Percentiles rank a stretch among this genome's conserved stretches.
Evolutionary conservation across 2,329 filamentous ascomycete genomes (phyloP).

Genomic region (Colletotrichum somersetense): DNA sequence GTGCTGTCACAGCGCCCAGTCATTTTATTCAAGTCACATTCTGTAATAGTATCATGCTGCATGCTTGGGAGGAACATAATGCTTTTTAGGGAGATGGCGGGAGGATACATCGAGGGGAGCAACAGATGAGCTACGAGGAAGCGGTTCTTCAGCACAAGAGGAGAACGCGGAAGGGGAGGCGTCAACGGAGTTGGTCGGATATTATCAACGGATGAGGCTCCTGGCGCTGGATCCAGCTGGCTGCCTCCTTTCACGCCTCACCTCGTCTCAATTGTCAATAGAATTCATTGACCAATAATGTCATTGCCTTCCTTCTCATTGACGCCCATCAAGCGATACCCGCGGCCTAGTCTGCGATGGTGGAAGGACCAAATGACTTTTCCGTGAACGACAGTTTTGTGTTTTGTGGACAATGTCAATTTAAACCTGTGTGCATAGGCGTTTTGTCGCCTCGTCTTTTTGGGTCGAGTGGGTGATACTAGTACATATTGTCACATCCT

Average conservation of each 20-base stretch:
- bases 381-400: not conserved
- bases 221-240: not conserved
- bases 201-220: not conserved
- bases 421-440: not conserved
- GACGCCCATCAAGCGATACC: not conserved
- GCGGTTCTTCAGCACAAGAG: not conserved
- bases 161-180: not conserved
- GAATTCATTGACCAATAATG: not conserved
- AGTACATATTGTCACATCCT: constrained; percentile 41
- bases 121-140: not conserved
- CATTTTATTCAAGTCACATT: constrained; percentile 11
- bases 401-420: not conserved
- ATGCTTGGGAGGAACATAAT: constrained; percentile 22
- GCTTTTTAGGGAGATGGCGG: not conserved
- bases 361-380: not conserved
- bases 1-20: constrained; percentile 11
- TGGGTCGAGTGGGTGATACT: constrained; percentile 37
- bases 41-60: constrained; percentile 32
- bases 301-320: not conserved
- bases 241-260: not conserved
- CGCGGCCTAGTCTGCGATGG: not conserved
- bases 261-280: not conserved
- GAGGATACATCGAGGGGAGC: constrained; percentile 2
- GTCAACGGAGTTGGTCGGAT: not conserved
- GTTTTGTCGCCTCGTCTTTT: constrained; percentile 13